These are phyloP conservation scores for Ulvella scutata DNA, from an alignment of 139 green algal species.

Conservation along the genomic window DNA sequence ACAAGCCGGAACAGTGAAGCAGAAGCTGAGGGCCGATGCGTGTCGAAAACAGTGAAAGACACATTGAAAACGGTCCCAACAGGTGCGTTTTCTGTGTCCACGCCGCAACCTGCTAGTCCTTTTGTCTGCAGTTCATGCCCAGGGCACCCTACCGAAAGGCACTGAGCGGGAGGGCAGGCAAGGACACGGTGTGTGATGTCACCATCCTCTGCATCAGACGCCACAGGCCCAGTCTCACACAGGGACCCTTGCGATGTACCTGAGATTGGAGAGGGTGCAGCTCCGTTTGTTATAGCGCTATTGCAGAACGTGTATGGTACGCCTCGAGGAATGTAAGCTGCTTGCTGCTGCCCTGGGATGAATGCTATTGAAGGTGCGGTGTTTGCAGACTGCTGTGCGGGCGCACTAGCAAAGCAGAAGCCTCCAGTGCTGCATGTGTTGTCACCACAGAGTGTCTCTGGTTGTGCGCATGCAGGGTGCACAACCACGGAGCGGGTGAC, in stretches of 20 bases:
- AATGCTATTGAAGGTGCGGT: too few species aligned
- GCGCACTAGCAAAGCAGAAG: too few species aligned
- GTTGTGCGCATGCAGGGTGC: background rate
- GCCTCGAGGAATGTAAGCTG: too few species aligned
- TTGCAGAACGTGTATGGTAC: too few species aligned
- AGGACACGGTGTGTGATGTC: constrained; percentile 16
- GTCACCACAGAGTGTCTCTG: too few species aligned
- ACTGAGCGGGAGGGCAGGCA: constrained; percentile 20
- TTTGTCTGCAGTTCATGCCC: constrained; percentile 19
- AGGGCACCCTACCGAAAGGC: constrained; percentile 10
- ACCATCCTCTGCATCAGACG: constrained; percentile 11
- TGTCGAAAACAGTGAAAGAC: constrained; percentile 22
- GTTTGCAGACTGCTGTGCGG: too few species aligned
- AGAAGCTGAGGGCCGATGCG: background rate
- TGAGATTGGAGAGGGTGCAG: background rate
- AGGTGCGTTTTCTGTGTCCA: constrained; percentile 10
- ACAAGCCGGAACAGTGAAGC: background rate
- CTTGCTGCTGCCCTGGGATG: too few species aligned
- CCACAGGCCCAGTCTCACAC: constrained; percentile 17
- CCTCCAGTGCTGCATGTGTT: too few species aligned
- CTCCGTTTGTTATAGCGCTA: background rate
- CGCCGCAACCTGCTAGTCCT: constrained; percentile 13
- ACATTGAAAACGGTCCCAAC: constrained; percentile 13
- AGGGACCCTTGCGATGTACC: background rate
- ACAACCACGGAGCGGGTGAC: background rate